phyloP scores from a whole-genome alignment of 306 rosid species.

The Dicorynia guianensis region DNA sequence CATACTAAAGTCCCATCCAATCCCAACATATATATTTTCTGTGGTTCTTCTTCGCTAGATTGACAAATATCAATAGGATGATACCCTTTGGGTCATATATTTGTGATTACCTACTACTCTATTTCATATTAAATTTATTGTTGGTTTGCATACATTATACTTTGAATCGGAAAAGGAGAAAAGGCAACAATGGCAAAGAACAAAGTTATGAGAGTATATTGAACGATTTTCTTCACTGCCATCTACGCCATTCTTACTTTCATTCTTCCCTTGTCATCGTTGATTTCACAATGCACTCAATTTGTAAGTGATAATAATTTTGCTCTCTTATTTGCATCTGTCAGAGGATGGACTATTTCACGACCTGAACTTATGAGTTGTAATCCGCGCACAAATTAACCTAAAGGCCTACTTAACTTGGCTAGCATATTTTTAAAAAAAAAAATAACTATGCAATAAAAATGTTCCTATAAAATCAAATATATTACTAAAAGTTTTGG shows the following conservation, averaged over 20 bases:
- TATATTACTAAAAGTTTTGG: no score
- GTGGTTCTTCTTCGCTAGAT: constrained; percentile 12
- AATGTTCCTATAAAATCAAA: no score
- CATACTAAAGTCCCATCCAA: background rate
- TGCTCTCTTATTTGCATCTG: background rate
- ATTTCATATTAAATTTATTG: background rate
- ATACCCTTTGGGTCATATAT: background rate
- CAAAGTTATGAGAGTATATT: constrained; percentile 3
- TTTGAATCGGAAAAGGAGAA: constrained; percentile 1
- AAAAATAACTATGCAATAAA: no score
- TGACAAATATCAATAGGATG: constrained; percentile 3
- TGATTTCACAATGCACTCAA: constrained; percentile 4
- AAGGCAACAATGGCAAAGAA: background rate
- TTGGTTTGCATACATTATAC: background rate
- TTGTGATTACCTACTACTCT: background rate
- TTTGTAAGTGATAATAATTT: background rate
- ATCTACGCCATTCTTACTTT: background rate
- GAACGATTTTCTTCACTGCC: constrained; percentile 14
- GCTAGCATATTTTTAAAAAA: no score
- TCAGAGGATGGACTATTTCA: constrained; percentile 24
- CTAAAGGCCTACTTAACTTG: no score
- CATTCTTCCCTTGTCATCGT: background rate
- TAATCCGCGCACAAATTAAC: no score
- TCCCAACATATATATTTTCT: background rate
- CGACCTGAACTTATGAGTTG: no score